Evolutionary conservation across 768 basidiomycete species (phyloP), one percentile per base, ranked within the genome.

Genomic region (Pisolithus marmoratus): DNA sequence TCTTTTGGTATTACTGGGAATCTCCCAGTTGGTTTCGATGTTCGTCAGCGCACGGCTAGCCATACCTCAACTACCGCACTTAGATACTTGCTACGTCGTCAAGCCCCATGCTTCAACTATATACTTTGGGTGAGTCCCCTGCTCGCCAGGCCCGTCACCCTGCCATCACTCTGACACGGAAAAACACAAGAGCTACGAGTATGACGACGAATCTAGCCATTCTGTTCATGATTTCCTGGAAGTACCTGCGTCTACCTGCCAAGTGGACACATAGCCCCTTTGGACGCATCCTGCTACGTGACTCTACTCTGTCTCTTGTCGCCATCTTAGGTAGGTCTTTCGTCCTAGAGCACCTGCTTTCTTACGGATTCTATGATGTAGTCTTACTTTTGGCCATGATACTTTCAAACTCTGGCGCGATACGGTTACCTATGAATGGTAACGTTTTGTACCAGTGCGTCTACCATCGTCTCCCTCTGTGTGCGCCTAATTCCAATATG

Each of bases 391-490:
- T 63, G 1, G 58, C 63, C 27, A n/a, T 61, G 50, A 57, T 56
- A 2, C 59, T 64, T 19, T 54, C 50, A 40, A 45, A 50, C 8
- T 31, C 54, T 19, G 24, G 24, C 4, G 51, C 61, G 7, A 56
- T 61, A 40, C 31, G 50, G 31, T 48, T 46, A n/a, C 34, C 36
- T 12, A 53, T 56, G 52, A 49, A 50, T 8, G 55, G 57, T n/a
- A 65, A 65, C 24, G 43, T 64, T 1, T 48, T 51, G 1, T 64
- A 59, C 46, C 56, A 59, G 63, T 61, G 31, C 20, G 63, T 54
- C 9, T 36, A 17, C 45, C n/a, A 19, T 31, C 8, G 14, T 24
- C 24, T 24, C 12, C 48, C 24, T 34, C 36, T 12, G 3, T 41
- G 17, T 27, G 11, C 14, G 6, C 26, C 38, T 6, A 46, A n/a